A percentile compares a stretch with the other conserved stretches of the same genome.
These are phyloP conservation scores for Coemansia sp. DNA, from an alignment of 371 early-diverging fungal species.

Conservation along the genomic window DNA sequence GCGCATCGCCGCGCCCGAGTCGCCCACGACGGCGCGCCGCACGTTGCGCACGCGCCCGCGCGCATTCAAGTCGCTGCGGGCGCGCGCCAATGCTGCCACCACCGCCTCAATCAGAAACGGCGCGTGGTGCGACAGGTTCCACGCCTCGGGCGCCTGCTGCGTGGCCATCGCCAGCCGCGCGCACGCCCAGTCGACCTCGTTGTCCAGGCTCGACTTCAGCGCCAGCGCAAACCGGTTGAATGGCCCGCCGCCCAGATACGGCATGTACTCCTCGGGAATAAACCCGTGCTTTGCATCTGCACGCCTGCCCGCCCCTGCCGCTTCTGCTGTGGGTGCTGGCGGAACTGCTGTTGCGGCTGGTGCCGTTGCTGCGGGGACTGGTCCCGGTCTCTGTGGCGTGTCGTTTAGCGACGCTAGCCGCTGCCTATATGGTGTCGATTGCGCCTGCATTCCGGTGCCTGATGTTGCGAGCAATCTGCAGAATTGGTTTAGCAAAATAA, in stretches of 20 bases:
- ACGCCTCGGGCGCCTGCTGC: slow-evolving; percentile 28
- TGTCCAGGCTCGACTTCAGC: slow-evolving; percentile 38
- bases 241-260: slow-evolving; percentile 37
- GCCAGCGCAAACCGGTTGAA: slow-evolving; percentile 49
- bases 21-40: slow-evolving; percentile 7
- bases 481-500: too few relatives aligned
- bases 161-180: slow-evolving; percentile 39
- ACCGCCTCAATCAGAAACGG: slow-evolving; percentile 47
- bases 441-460: neutral
- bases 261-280: slow-evolving; percentile 31
- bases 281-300: slow-evolving; percentile 6
- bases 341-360: slow-evolving; percentile 1
- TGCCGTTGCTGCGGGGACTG: neutral
- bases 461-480: too few relatives aligned
- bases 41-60: neutral
- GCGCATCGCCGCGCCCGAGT: slow-evolving; percentile 20
- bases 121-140: slow-evolving; percentile 32
- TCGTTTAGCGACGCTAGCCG: slow-evolving; percentile 26
- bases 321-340: slow-evolving; percentile 11
- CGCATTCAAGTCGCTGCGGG: slow-evolving; percentile 23
- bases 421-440: slow-evolving; percentile 9
- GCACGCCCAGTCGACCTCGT: slow-evolving; percentile 52
- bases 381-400: neutral
- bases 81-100: slow-evolving; percentile 27
- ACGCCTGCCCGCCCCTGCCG: slow-evolving; percentile 5